A percentile compares a stretch with the other conserved stretches of the same genome.
Evolutionary conservation across 768 basidiomycete species (phyloP).

Genomic region (Aureoboletus auriporus): DNA sequence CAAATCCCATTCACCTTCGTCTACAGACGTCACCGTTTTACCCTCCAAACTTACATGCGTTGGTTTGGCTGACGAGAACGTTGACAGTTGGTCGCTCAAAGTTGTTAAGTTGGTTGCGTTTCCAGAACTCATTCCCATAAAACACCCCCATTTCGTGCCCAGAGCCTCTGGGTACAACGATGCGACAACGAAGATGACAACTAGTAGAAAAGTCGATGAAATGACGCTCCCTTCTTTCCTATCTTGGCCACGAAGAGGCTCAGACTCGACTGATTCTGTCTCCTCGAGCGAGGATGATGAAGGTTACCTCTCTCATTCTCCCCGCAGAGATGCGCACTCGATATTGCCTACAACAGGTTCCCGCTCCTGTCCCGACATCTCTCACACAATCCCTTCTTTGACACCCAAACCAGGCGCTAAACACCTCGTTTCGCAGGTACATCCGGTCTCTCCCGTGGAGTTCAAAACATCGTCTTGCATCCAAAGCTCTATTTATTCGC

Average conservation of each 20-base stretch:
- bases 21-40: slow-evolving; percentile 58
- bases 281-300: slow-evolving; percentile 38
- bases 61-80: slow-evolving; percentile 63
- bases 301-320: slow-evolving; percentile 61
- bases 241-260: slow-evolving; percentile 18
- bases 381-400: slow-evolving; percentile 25
- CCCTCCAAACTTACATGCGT: slow-evolving; percentile 74
- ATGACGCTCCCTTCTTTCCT: slow-evolving; percentile 19
- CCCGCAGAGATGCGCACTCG: slow-evolving; percentile 35
- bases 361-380: slow-evolving; percentile 42
- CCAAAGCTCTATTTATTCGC: slow-evolving; percentile 8
- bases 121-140: slow-evolving; percentile 59
- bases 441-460: slow-evolving; percentile 28
- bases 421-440: slow-evolving; percentile 33
- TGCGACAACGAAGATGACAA: slow-evolving; percentile 3
- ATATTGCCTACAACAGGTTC: slow-evolving; percentile 34
- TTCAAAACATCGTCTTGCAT: slow-evolving; percentile 6
- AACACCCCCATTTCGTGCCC: slow-evolving; percentile 7
- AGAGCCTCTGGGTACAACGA: slow-evolving; percentile 1
- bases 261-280: slow-evolving; percentile 23
- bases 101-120: slow-evolving; percentile 75
- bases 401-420: slow-evolving; percentile 36
- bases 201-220: slow-evolving; percentile 8
- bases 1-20: slow-evolving; percentile 52
- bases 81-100: slow-evolving; percentile 73